Percentiles rank a stretch among this genome's conserved stretches.
phyloP scores from a whole-genome alignment of 2,329 filamentous ascomycete genomes.

The Aspergillus brunneoviolaceus region DNA sequence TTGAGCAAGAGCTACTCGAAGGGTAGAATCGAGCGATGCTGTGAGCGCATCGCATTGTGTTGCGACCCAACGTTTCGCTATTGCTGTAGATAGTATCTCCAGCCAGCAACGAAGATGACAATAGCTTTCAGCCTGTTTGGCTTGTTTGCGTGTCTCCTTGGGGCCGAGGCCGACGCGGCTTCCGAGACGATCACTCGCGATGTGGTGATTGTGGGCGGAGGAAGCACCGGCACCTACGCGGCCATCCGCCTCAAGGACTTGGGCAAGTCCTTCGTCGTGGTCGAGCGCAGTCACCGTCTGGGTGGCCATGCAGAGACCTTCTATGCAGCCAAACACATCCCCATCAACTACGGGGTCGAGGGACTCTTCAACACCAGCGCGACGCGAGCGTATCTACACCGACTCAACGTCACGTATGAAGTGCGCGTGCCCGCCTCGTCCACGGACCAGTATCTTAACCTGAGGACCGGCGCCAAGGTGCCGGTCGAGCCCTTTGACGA shows the following conservation, averaged over 20 bases:
- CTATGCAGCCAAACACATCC: conserved; percentile 12
- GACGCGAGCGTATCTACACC: conserved; percentile 21
- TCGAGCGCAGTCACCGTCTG: conserved; percentile 22
- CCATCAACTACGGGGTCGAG: conserved; percentile 22
- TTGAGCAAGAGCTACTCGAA: too few relatives aligned
- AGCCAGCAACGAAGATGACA: too few relatives aligned
- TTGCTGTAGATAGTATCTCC: too few relatives aligned
- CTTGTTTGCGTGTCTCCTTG: neutral
- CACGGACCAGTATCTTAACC: conserved; percentile 22
- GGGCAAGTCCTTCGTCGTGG: conserved; percentile 21
- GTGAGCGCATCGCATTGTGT: too few relatives aligned
- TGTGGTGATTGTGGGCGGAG: conserved; percentile 25
- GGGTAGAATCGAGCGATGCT: too few relatives aligned
- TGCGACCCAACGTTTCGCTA: too few relatives aligned
- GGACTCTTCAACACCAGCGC: conserved; percentile 19
- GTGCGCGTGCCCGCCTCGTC: conserved; percentile 3
- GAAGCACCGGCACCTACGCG: conserved; percentile 26
- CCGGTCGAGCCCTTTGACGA: conserved; percentile 8
- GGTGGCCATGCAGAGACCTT: conserved; percentile 4
- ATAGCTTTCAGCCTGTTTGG: neutral
- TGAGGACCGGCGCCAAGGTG: conserved; percentile 10
- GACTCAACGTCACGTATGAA: conserved; percentile 18
- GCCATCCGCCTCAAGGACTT: conserved; percentile 25
- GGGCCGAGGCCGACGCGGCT: neutral
- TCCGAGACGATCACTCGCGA: conserved; percentile 7